Conservation (phyloP, 2,329 filamentous ascomycete genomes). For the Colletotrichum gloeosporioides region DNA sequence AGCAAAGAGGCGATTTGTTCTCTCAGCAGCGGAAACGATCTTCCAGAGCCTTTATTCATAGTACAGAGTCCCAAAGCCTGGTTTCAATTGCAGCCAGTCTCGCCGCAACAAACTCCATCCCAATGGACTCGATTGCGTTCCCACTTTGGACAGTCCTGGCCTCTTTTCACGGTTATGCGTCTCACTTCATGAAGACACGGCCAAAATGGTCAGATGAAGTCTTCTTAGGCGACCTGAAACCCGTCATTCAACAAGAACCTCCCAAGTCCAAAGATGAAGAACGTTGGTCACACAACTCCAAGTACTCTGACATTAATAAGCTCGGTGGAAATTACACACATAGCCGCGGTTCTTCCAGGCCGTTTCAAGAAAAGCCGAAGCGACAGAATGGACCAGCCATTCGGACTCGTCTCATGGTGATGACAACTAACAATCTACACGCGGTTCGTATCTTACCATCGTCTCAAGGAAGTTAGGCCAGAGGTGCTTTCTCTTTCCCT, state of each 20-base stretch:
- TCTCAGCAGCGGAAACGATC: background rate
- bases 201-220: background rate
- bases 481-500: fast-evolving
- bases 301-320: background rate
- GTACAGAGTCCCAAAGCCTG: background rate
- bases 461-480: background rate
- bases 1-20: background rate
- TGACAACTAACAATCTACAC: too few species aligned
- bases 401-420: too few species aligned
- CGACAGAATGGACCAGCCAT: background rate
- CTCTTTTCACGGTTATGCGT: background rate
- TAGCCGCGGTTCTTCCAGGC: background rate
- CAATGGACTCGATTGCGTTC: background rate
- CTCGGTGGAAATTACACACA: fast-evolving
- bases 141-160: fast-evolving
- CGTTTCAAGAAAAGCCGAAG: background rate
- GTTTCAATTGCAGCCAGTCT: background rate
- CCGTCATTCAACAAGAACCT: fast-evolving
- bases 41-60: background rate
- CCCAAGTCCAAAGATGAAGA: background rate
- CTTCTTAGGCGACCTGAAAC: fast-evolving
- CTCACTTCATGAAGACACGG: background rate
- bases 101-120: background rate
- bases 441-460: too few species aligned
- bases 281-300: background rate